Conservation (phyloP, 2,329 filamentous ascomycete species). For the Coniella vitis region DNA sequence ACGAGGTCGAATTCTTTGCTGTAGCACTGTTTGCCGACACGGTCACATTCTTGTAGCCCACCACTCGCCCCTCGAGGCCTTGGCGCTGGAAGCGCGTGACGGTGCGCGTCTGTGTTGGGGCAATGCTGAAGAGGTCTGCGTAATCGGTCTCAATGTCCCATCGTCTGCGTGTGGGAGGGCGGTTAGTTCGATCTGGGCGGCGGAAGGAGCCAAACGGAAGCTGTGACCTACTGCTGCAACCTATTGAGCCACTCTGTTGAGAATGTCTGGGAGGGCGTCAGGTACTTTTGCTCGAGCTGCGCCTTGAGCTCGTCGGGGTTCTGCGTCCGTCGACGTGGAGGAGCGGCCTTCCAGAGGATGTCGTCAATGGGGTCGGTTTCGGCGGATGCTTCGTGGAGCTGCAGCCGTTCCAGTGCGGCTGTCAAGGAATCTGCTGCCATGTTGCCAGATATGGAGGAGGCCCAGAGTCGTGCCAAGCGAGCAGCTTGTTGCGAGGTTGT, state of each 20-base stretch:
- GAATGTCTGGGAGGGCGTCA: slow-evolving; percentile 74
- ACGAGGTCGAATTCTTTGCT: slow-evolving; percentile 90
- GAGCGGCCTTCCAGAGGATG: slow-evolving; percentile 42
- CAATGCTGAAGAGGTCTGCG: slow-evolving; percentile 76
- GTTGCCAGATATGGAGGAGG: neutral
- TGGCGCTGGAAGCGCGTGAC: slow-evolving; percentile 87
- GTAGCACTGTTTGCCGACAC: slow-evolving; percentile 83
- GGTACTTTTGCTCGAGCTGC: slow-evolving; percentile 67
- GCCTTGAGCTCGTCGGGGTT: slow-evolving; percentile 58
- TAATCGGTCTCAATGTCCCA: slow-evolving; percentile 82
- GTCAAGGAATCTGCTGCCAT: slow-evolving; percentile 32
- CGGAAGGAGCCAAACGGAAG: neutral
- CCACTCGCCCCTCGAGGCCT: slow-evolving; percentile 86
- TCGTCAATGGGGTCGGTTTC: slow-evolving; percentile 45
- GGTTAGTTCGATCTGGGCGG: slow-evolving; percentile 3
- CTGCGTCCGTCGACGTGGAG: slow-evolving; percentile 38
- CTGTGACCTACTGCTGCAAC: slow-evolving; percentile 61
- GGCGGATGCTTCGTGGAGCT: slow-evolving; percentile 27
- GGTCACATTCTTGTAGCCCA: slow-evolving; percentile 89
- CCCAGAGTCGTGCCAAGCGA: no score
- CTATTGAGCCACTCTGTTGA: slow-evolving; percentile 80
- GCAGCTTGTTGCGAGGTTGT: neutral
- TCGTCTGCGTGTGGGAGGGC: slow-evolving; percentile 25
- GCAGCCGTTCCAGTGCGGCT: slow-evolving; percentile 44
- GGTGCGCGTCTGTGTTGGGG: slow-evolving; percentile 89